A percentile compares a stretch with the other conserved stretches of the same genome.
Evolutionary conservation across 2,329 filamentous ascomycete species (phyloP).

Genomic region (Basipetospora chlamydospora): DNA sequence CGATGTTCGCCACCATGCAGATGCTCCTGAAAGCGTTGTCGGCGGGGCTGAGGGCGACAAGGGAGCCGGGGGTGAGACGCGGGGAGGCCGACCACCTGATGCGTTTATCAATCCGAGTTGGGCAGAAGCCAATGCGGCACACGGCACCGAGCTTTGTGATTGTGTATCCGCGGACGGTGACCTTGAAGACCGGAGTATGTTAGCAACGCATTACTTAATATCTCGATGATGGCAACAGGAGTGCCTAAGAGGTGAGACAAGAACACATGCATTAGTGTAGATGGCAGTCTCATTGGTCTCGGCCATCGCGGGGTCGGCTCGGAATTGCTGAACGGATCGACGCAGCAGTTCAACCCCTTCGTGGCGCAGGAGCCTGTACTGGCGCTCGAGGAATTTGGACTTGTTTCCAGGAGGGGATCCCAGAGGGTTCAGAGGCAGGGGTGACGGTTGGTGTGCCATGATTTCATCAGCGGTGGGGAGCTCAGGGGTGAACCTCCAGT

Average conservation of each 20-base stretch:
- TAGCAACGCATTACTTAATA: not conserved
- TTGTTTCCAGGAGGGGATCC: slow-evolving; percentile 43
- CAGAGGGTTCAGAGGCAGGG: slow-evolving; percentile 37
- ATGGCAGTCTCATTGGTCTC: slow-evolving; percentile 47
- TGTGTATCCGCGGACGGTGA: slow-evolving; percentile 50
- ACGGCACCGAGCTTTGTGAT: slow-evolving; percentile 49
- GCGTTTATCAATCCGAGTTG: slow-evolving; percentile 45
- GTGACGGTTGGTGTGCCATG: slow-evolving; percentile 16
- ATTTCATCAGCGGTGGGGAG: slow-evolving; percentile 41
- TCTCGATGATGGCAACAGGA: no score
- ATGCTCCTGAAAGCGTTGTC: slow-evolving; percentile 47
- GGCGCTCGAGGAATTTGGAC: slow-evolving; percentile 52
- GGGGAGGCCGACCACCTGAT: slow-evolving; percentile 49
- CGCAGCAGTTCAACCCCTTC: slow-evolving; percentile 59
- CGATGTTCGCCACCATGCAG: slow-evolving; percentile 59
- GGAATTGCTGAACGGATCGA: slow-evolving; percentile 45
- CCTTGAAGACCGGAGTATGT: slow-evolving; percentile 25
- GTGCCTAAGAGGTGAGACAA: no score
- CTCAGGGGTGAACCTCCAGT: slow-evolving; percentile 24
- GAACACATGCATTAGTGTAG: slow-evolving; percentile 50
- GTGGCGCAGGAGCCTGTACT: slow-evolving; percentile 64
- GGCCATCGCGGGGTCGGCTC: slow-evolving; percentile 31
- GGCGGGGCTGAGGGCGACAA: slow-evolving; percentile 37
- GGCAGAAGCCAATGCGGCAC: slow-evolving; percentile 56
- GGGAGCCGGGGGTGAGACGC: slow-evolving; percentile 34